Percentiles rank a stretch among this genome's conserved stretches.
Evolutionary conservation across 192 early-diverging fungal species (phyloP).

Genomic region (Coemansia javaensis): DNA sequence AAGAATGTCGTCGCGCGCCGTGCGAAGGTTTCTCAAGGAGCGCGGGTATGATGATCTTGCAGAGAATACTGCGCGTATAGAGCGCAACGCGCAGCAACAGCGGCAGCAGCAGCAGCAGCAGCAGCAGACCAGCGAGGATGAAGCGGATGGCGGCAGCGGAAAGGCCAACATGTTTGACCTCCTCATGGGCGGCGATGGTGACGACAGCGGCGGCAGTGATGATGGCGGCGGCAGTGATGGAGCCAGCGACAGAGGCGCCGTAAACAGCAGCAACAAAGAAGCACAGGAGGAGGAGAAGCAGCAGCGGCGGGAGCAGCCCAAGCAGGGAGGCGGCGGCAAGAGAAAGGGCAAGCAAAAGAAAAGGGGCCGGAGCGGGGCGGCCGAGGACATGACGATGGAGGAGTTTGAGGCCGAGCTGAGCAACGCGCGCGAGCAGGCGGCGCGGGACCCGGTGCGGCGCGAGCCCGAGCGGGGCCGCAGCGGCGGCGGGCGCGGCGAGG

Average conservation of each 20-base stretch:
- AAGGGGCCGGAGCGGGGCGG: slow-evolving; percentile 2
- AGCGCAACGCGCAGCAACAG: slow-evolving; percentile 8
- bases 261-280: too few relatives aligned
- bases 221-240: slow-evolving; percentile 1
- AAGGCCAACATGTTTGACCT: slow-evolving; percentile 41
- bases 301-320: background rate
- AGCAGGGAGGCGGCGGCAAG: background rate
- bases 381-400: slow-evolving; percentile 28
- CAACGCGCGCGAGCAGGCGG: slow-evolving; percentile 7
- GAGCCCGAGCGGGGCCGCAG: slow-evolving; percentile 7
- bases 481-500: slow-evolving; percentile 9
- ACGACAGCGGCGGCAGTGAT: background rate
- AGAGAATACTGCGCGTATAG: slow-evolving; percentile 23
- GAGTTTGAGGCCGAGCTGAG: slow-evolving; percentile 42
- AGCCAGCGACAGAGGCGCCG: background rate
- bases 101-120: too few relatives aligned
- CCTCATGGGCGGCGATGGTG: slow-evolving; percentile 29
- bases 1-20: slow-evolving; percentile 50
- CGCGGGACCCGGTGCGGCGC: too few relatives aligned
- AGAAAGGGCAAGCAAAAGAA: slow-evolving; percentile 7
- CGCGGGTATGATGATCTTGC: slow-evolving; percentile 45
- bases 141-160: background rate
- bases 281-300: slow-evolving; percentile 1
- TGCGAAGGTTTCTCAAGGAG: slow-evolving; percentile 34
- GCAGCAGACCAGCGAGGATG: too few relatives aligned